Conservation (phyloP, 768 basidiomycete species). For the Rhodosporidiobolus sp. region DNA sequence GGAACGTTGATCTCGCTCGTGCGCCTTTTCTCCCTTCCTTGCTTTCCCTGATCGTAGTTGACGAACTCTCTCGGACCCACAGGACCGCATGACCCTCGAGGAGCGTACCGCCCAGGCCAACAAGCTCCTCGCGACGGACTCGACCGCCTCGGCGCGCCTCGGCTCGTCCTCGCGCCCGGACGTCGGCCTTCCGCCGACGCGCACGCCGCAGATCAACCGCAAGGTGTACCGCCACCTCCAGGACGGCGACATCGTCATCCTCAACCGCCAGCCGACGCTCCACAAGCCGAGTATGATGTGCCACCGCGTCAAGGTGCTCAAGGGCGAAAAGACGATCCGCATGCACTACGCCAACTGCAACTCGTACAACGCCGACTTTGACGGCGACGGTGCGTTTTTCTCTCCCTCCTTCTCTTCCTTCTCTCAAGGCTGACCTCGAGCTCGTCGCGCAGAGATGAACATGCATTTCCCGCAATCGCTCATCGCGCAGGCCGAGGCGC, state of each 20-base stretch:
- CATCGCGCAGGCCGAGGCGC: conserved; percentile 88
- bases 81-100: conserved; percentile 74
- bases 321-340: conserved; percentile 96
- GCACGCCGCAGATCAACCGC: conserved; percentile 73
- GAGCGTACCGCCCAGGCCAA: conserved; percentile 93
- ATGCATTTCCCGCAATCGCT: conserved; percentile 99
- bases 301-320: conserved; percentile 83
- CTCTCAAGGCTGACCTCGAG: background rate
- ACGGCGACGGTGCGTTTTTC: conserved; percentile 73
- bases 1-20: conserved; percentile 82
- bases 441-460: conserved; percentile 78
- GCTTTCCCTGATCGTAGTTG: background rate
- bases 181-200: conserved; percentile 58
- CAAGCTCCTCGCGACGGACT: conserved; percentile 81
- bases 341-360: conserved; percentile 99
- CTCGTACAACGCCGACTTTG: conserved; percentile 96
- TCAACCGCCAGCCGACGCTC: conserved; percentile 96
- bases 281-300: conserved; percentile 99
- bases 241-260: conserved; percentile 90
- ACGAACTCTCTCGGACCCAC: background rate
- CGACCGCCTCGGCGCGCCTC: conserved; percentile 47
- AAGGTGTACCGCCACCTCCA: conserved; percentile 93
- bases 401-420: background rate
- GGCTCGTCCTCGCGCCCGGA: conserved; percentile 36
- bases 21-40: conserved; percentile 37